Conservation (phyloP, 2,329 filamentous ascomycete genomes). For the Exserohilum rostratum region DNA sequence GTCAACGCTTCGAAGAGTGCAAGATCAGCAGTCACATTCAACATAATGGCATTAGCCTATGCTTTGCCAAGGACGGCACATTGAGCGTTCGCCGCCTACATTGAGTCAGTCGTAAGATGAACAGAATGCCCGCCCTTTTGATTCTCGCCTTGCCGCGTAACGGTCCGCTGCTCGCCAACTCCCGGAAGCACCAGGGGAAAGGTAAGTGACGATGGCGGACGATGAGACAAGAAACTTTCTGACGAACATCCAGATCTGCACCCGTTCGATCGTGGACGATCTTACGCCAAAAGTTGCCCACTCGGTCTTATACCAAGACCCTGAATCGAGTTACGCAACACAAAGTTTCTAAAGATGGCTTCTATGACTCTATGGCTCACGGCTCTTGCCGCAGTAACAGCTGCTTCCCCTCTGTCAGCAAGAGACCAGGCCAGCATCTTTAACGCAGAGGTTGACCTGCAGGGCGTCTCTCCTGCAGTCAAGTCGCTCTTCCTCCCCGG, state of each 20-base stretch:
- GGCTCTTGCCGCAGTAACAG: slow-evolving; percentile 28
- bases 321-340: slow-evolving; percentile 5
- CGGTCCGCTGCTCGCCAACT: slow-evolving; percentile 9
- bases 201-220: slow-evolving; percentile 1
- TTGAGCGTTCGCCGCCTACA: slow-evolving; percentile 2
- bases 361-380: slow-evolving; percentile 29
- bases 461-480: slow-evolving; percentile 24
- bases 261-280: slow-evolving; percentile 12
- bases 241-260: slow-evolving; percentile 16
- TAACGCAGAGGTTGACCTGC: slow-evolving; percentile 27
- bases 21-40: slow-evolving; percentile 19
- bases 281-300: slow-evolving; percentile 4
- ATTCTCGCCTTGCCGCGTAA: slow-evolving; percentile 12
- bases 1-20: not conserved
- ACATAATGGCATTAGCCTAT: slow-evolving; percentile 12
- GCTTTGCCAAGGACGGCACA: slow-evolving; percentile 16
- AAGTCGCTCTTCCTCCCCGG: slow-evolving; percentile 29
- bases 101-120: slow-evolving; percentile 11
- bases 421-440: slow-evolving; percentile 12
- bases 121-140: slow-evolving; percentile 5
- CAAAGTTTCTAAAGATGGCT: slow-evolving; percentile 16
- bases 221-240: slow-evolving; percentile 13
- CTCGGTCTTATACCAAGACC: slow-evolving; percentile 4
- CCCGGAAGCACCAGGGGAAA: slow-evolving; percentile 8
- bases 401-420: slow-evolving; percentile 25